These are phyloP conservation scores for Tripidium arundinaceum DNA, from an alignment of 202 grass and related monocot species.

Conservation along the genomic window DNA sequence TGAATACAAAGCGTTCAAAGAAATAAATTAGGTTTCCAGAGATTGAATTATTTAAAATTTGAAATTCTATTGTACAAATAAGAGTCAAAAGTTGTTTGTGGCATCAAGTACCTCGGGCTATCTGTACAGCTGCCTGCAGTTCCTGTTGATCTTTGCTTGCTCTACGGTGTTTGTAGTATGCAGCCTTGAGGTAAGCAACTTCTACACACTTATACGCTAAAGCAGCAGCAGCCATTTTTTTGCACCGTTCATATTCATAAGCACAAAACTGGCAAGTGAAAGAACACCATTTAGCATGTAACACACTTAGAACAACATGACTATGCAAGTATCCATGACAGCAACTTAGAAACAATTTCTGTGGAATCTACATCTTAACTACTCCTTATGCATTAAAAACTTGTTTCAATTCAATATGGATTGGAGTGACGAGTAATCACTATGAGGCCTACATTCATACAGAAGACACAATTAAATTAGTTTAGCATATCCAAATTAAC, in stretches of 20 bases:
- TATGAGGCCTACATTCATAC: neutral
- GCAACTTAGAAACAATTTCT: neutral
- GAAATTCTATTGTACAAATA: neutral
- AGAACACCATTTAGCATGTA: conserved; percentile 13
- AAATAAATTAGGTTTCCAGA: neutral
- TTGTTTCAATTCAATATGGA: neutral
- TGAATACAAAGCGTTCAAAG: neutral
- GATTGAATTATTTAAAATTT: neutral
- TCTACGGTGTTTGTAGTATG: conserved; percentile 65
- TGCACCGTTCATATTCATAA: conserved; percentile 60
- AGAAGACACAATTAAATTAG: neutral
- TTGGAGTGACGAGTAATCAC: neutral
- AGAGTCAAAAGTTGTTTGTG: neutral
- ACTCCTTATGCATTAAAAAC: neutral
- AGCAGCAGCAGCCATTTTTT: conserved; percentile 69
- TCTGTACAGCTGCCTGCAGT: conserved; percentile 54
- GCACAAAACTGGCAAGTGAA: conserved; percentile 56
- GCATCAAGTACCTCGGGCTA: conserved; percentile 39
- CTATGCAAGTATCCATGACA: neutral
- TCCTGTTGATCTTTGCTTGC: conserved; percentile 58
- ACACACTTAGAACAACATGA: neutral
- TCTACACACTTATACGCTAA: conserved; percentile 92
- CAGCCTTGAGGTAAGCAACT: conserved; percentile 78
- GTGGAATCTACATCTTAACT: neutral
- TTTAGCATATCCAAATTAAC: neutral